phyloP scores from a whole-genome alignment of 1,139 yeast species.

The Nadsonia starkeyi-henricii region DNA sequence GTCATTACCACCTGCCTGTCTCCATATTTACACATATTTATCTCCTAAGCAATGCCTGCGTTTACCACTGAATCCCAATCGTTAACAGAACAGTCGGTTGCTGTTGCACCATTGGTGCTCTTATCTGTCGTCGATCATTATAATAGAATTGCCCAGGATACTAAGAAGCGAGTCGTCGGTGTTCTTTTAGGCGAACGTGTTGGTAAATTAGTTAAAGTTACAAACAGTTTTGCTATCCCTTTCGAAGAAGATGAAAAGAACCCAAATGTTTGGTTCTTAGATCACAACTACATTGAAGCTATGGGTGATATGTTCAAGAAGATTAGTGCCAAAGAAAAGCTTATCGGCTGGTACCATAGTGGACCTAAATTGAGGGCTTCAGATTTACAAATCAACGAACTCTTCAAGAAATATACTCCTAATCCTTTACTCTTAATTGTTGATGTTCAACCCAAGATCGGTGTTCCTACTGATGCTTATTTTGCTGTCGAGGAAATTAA shows the following conservation, averaged over 20 bases:
- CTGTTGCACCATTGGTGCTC: conserved; percentile 91
- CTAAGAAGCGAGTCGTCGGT: conserved; percentile 80
- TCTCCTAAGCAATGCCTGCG: neutral
- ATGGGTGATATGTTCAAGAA: conserved; percentile 98
- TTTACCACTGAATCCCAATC: conserved; percentile 6
- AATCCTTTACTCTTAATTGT: conserved; percentile 82
- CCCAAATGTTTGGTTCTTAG: conserved; percentile 92
- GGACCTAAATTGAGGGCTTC: conserved; percentile 87
- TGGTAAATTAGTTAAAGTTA: conserved; percentile 30
- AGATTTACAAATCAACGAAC: conserved; percentile 81
- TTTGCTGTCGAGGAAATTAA: conserved; percentile 89
- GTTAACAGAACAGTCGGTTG: conserved; percentile 41
- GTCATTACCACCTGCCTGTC: too few species aligned
- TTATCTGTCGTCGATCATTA: conserved; percentile 92
- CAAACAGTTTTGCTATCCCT: conserved; percentile 51
- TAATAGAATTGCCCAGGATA: conserved; percentile 61
- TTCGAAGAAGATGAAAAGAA: conserved; percentile 94
- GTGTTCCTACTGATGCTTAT: conserved; percentile 93
- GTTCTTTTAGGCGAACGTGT: conserved; percentile 73
- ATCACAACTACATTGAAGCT: conserved; percentile 87
- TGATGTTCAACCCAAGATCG: conserved; percentile 77
- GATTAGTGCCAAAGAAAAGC: conserved; percentile 89
- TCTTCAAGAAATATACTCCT: conserved; percentile 69
- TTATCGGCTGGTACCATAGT: conserved; percentile 97
- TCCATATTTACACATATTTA: too few species aligned